Evolutionary conservation across 208 protist species (phyloP), one percentile per base, ranked within the genome.

Genomic region (Trypanosoma scelopori): DNA sequence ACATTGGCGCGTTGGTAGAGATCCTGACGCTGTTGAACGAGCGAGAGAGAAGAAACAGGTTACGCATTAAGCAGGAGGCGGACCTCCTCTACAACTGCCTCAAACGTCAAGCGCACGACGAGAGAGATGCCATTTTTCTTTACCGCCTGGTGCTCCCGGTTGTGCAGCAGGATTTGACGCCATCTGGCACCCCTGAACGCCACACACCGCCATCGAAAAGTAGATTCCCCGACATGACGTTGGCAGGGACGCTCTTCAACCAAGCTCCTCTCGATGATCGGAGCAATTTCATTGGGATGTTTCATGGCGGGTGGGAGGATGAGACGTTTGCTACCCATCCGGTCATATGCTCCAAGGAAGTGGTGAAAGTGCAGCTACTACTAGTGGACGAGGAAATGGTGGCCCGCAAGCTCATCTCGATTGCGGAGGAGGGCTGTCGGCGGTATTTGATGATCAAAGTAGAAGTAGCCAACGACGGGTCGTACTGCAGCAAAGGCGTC

Each of bases 1-100:
- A 68, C 49, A 68, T 68, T 56, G 62, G 50, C 7, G 62, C 62
- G 47, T 20, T 68, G 25, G 62, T 68, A 9, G 62, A 68, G 20
- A 47, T 68, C 12, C 50, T 39, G 28, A 13, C 28, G 18, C 49
- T 68, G 13, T 6, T 68, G 18, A 23, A 3, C 3, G 48, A 58
- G 20, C 47, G 62, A 23, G 62, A 68, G 43, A 35, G 20, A n/a
- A 27, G 25, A 25, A 41, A 11, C 3, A 45, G 62, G 11, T 20
- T 22, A 30, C 0, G 6, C 5, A 51, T 68, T 41, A 18, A 58
- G 32, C 15, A 52, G 16, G 42, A 50, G 28, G n/a, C 32, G 3
- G 9, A n/a, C 1, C 25, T 27, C 20, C 4, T 39, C 16, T 30
- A 30, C 25, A 23, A 42, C 28, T 18, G 3, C 41, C 7, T 64